Percentiles rank a stretch among this genome's conserved stretches.
These are phyloP conservation scores for Dendrocalamus sinicus DNA, from an alignment of 176 grass and related monocot species.

Conservation along the genomic window DNA sequence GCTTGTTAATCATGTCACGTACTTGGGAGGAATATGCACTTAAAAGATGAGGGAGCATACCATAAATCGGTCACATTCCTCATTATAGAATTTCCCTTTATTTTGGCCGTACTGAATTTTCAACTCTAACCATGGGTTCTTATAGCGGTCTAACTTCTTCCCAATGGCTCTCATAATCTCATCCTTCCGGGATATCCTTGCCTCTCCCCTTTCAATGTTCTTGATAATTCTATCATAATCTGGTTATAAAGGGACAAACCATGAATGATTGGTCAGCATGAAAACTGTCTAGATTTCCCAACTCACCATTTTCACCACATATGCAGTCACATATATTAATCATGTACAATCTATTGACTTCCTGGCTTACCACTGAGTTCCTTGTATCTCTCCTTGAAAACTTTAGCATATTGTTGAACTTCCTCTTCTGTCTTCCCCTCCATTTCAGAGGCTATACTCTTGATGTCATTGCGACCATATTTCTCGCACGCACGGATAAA, in stretches of 20 bases:
- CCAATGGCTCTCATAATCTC: conserved; percentile 95
- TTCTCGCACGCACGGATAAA: conserved; percentile 97
- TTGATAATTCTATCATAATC: conserved; percentile 99
- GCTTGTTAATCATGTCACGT: conserved; percentile 32
- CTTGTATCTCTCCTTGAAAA: conserved; percentile 92
- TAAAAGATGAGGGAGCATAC: conserved; percentile 43
- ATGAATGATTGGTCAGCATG: conserved; percentile 4
- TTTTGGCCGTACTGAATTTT: conserved; percentile 98
- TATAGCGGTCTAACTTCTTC: conserved; percentile 96
- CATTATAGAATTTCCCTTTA: conserved; percentile 98
- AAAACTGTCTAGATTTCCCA: background rate
- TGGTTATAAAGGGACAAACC: conserved; percentile 38
- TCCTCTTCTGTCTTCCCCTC: conserved; percentile 98
- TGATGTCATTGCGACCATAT: conserved; percentile 93
- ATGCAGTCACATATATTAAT: conserved; percentile 15
- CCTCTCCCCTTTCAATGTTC: conserved; percentile 97
- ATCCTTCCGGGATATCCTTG: conserved; percentile 91
- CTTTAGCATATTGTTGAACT: conserved; percentile 84
- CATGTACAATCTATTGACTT: background rate
- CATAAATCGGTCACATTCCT: conserved; percentile 99
- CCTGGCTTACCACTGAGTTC: conserved; percentile 78
- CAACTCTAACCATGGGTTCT: conserved; percentile 96
- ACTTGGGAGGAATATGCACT: background rate
- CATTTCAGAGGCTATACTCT: conserved; percentile 87
- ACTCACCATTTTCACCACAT: background rate